Evolutionary conservation across 805 yeast genomes (phyloP).

Genomic region (Ogataea nakhonphanomensis): DNA sequence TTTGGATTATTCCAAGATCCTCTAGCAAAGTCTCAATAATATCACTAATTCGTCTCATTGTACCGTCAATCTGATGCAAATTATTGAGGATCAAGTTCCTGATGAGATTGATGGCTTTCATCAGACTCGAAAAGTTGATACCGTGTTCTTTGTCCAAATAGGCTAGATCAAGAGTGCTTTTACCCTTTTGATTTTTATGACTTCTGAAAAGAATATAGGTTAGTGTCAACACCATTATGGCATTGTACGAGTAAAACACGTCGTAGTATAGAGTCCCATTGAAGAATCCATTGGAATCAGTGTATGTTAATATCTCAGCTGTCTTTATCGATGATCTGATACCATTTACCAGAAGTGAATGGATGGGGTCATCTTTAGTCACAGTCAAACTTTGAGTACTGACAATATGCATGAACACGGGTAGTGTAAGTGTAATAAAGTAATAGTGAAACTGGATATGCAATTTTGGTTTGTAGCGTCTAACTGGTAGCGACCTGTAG

Average conservation of each 20-base stretch:
- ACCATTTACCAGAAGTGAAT: constrained; percentile 38
- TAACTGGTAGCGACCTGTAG: constrained; percentile 30
- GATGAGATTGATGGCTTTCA: constrained; percentile 34
- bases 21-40: constrained; percentile 39
- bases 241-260: constrained; percentile 42
- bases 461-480: constrained; percentile 40
- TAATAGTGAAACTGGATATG: constrained; percentile 41
- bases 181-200: constrained; percentile 20
- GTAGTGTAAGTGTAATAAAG: constrained; percentile 40
- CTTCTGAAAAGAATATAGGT: constrained; percentile 37
- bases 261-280: constrained; percentile 46
- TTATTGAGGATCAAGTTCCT: constrained; percentile 33
- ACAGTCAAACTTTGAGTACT: constrained; percentile 34
- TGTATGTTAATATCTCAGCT: constrained; percentile 36
- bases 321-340: constrained; percentile 39
- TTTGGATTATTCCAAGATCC: constrained; percentile 38
- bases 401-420: constrained; percentile 40
- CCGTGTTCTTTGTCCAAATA: constrained; percentile 26
- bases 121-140: constrained; percentile 28
- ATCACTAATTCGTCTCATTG: constrained; percentile 42
- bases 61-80: constrained; percentile 36
- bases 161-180: constrained; percentile 27
- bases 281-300: constrained; percentile 36
- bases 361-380: constrained; percentile 40
- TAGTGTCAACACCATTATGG: constrained; percentile 39